Evolutionary conservation across 2,329 filamentous ascomycete species (phyloP), one percentile per base, ranked within the genome.

Genomic region (Ampelomyces quisqualis): DNA sequence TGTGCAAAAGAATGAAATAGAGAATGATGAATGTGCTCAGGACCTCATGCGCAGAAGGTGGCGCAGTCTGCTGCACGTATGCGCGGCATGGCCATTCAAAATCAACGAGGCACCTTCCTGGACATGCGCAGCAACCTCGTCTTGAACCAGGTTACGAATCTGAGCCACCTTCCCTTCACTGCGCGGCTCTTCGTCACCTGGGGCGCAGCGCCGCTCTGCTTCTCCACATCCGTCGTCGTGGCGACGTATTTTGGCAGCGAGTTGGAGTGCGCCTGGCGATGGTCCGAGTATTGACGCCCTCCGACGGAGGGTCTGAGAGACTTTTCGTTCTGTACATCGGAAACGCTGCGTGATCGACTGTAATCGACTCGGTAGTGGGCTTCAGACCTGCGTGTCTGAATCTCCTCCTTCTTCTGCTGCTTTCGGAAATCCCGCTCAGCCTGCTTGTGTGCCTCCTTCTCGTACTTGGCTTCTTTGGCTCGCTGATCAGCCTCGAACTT

Each of bases 401-500:
- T 55, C 41, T 72, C 68, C 20, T 71, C 67, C 42, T 60, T 68
- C 48, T 73, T 77, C 43, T 68, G 63, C 31, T 67, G 69, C 39
- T 73, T 74, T 18, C 65, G 67, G 19, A 62, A 62, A 34, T 76
- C 63, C 57, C 71, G 59, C 68, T 77, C 43, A 20, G 63, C 60
- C 32, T 70, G 71, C 67, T 68, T 77, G 42, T 69, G 57, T 32
- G 70, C 73, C 39, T 79, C 77, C 53, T 76, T 72, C 54, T 80
- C 75, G 31, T 73, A 65, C 51, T 78, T 78, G 34, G 70, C 73
- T 39, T 73, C 73, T 52, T 81, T 82, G 23, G 73, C 76, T 3
- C 75, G 77, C 62, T 82, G 77, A 50, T 79, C 78, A 49, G 81
- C 77, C 43, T 78, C 72, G 57, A 81, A 82, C 21, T 79, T 78